These are phyloP conservation scores for Fusarium sulawesiense DNA, from an alignment of 2,329 filamentous ascomycete genomes.

Conservation along the genomic window DNA sequence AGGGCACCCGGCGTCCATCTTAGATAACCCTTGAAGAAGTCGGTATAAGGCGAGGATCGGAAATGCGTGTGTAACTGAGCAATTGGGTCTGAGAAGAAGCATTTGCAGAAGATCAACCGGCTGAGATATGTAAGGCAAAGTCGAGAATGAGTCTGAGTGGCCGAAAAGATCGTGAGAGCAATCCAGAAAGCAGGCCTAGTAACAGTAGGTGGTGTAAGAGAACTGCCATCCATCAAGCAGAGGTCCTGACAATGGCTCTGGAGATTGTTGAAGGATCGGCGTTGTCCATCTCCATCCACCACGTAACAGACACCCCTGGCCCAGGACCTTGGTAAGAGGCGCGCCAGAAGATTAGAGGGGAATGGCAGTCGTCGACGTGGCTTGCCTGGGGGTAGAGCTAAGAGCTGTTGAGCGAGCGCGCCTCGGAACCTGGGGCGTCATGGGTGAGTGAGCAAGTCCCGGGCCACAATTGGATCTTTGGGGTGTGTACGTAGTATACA, in stretches of 20 bases:
- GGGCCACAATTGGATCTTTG: conserved; percentile 16
- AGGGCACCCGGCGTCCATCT: conserved; percentile 24
- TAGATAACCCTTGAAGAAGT: conserved; percentile 14
- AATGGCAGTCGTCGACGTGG: conserved; percentile 40
- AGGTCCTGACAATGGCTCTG: conserved; percentile 38
- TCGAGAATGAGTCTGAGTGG: conserved; percentile 37
- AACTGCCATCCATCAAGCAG: conserved; percentile 17
- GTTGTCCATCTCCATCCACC: conserved; percentile 35
- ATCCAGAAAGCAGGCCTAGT: conserved; percentile 18
- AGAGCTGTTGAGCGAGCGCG: conserved; percentile 25
- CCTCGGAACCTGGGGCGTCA: conserved; percentile 35
- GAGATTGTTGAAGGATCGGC: conserved; percentile 45
- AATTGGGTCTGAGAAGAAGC: conserved; percentile 2
- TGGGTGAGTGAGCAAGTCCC: conserved; percentile 36
- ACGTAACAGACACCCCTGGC: conserved; percentile 40
- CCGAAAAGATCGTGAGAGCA: conserved; percentile 32
- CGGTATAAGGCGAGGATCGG: conserved; percentile 9
- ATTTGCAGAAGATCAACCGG: conserved; percentile 5
- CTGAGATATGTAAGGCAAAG: conserved; percentile 33
- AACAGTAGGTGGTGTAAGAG: conserved; percentile 17
- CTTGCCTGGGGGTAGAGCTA: conserved; percentile 43
- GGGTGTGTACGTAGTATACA: conserved; percentile 40
- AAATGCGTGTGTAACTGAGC: conserved; percentile 23
- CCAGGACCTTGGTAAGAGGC: conserved; percentile 44
- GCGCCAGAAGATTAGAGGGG: conserved; percentile 44